Percentiles rank a stretch among this genome's conserved stretches.
phyloP scores from a whole-genome alignment of 2,329 filamentous ascomycete genomes.

The Lecanosticta acicola region DNA sequence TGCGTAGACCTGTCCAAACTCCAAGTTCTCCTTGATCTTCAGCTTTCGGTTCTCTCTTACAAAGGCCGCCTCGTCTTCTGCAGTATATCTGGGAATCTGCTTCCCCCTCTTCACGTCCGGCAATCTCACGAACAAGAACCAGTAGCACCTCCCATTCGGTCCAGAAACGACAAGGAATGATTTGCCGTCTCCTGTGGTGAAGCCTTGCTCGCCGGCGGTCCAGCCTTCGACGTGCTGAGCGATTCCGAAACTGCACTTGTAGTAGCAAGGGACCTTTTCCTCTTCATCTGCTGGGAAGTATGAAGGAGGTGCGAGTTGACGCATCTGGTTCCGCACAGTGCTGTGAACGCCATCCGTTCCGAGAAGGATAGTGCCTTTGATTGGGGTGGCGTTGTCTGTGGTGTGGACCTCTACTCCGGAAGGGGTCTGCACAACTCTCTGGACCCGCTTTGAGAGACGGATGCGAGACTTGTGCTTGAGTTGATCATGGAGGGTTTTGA shows the following conservation, averaged over 20 bases:
- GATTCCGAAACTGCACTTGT: constrained; percentile 38
- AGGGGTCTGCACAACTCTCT: too few species aligned
- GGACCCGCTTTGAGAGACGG: too few species aligned
- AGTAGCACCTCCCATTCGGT: constrained; percentile 31
- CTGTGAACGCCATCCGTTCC: constrained; percentile 29
- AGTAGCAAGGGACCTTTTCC: constrained; percentile 22
- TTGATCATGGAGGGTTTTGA: too few species aligned
- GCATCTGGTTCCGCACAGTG: constrained; percentile 22
- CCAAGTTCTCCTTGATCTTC: too few species aligned
- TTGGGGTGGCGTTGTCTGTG: constrained; percentile 11
- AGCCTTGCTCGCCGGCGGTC: constrained; percentile 16
- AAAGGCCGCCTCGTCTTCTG: too few species aligned
- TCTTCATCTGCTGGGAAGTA: constrained; percentile 17
- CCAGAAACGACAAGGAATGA: constrained; percentile 31
- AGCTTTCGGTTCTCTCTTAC: too few species aligned
- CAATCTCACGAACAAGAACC: constrained; percentile 34
- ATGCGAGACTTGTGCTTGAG: too few species aligned
- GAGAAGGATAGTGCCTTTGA: constrained; percentile 20
- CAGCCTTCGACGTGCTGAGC: constrained; percentile 25
- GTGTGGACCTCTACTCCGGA: too few species aligned
- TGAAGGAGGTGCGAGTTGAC: too few species aligned
- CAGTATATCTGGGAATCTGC: too few species aligned
- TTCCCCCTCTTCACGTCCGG: too few species aligned
- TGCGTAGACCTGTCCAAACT: too few species aligned
- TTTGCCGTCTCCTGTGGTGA: constrained; percentile 20